These are phyloP conservation scores for Monilinia laxa DNA, from an alignment of 2,329 filamentous ascomycete genomes.

Conservation along the genomic window DNA sequence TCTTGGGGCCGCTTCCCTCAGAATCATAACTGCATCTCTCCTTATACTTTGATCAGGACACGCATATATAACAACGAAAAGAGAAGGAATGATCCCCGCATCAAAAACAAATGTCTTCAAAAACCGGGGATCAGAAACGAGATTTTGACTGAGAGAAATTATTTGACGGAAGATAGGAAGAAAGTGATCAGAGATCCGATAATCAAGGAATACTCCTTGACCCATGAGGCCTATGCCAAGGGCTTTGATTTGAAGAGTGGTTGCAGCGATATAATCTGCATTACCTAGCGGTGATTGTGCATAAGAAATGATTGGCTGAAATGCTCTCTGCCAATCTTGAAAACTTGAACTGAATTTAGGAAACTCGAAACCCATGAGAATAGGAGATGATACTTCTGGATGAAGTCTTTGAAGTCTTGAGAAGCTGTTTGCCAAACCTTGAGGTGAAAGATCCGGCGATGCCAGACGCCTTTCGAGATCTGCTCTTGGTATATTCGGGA, in stretches of 20 bases:
- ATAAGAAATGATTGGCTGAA: conserved; percentile 27
- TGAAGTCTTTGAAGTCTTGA: conserved; percentile 23
- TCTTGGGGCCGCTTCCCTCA: conserved; percentile 27
- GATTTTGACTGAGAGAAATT: conserved; percentile 23
- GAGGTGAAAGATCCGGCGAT: conserved; percentile 21
- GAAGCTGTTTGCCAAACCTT: conserved; percentile 22
- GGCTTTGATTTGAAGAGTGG: conserved; percentile 26
- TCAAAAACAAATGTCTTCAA: conserved; percentile 32
- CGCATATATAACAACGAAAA: conserved; percentile 29
- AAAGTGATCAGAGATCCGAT: conserved; percentile 16
- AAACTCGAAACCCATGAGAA: conserved; percentile 21
- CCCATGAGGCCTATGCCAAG: conserved; percentile 26
- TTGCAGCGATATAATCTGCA: conserved; percentile 28
- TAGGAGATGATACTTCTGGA: conserved; percentile 19
- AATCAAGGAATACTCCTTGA: conserved; percentile 23
- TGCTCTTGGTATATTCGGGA: conserved; percentile 20
- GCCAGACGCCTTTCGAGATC: conserved; percentile 19
- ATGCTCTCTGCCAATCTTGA: conserved; percentile 28
- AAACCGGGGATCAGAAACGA: conserved; percentile 27
- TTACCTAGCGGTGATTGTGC: conserved; percentile 12
- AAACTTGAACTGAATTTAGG: conserved; percentile 24
- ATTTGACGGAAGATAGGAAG: conserved; percentile 27
- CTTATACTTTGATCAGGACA: conserved; percentile 26
- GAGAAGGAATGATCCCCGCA: conserved; percentile 30
- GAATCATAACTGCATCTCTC: conserved; percentile 29